Evolutionary conservation across 768 basidiomycete genomes (phyloP), one percentile per base, ranked within the genome.

Genomic region (Phlegmacium glaucopus): DNA sequence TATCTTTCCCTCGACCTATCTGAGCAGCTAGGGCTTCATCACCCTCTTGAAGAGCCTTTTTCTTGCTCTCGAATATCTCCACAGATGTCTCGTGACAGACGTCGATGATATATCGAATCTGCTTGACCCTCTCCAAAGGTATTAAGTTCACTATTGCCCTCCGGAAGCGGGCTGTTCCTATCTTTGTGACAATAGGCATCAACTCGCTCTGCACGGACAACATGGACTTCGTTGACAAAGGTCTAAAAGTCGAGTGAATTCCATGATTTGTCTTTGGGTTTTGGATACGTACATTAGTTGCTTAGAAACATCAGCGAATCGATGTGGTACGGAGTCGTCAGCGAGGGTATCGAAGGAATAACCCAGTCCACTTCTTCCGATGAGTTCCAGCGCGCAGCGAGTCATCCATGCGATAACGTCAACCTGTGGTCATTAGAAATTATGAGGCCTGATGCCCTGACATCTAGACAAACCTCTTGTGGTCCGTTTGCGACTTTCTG

Each of bases 361-460:
- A 4, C 74, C 73, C n/a, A 80, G 62, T 4, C 77, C 76, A 18
- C 68, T 72, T 61, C 74, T 74, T 12, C 75, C 76, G 41, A 80
- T 71, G 32, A 78, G 62, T 48, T 79, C 77, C 16, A 79, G 63
- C 13, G 77, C 72, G 11, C 69, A 64, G 4, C 77, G 66, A 10
- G 71, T 60, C 58, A 68, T 66, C 72, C 72, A 74, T 15, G 58
- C 49, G 7, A 60, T 39, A 9, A 72, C 40, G 46, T 74, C 70
- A 25, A 74, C 56, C 69, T 72, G 42, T 17, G 28, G 40, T 36
- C 11, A 18, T 17, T 30, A 13, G 6, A 12, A 29, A 12, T 10
- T 16, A 6, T n/a, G 15, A 18, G 9, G 18, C 13, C 35, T 40
- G 12, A 34, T 17, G 11, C 2, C 28, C 13, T 36, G 10, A 7